A percentile compares a stretch with the other conserved stretches of the same genome.
Evolutionary conservation across 768 basidiomycete genomes (phyloP).

Genomic region (Russula olivacea): DNA sequence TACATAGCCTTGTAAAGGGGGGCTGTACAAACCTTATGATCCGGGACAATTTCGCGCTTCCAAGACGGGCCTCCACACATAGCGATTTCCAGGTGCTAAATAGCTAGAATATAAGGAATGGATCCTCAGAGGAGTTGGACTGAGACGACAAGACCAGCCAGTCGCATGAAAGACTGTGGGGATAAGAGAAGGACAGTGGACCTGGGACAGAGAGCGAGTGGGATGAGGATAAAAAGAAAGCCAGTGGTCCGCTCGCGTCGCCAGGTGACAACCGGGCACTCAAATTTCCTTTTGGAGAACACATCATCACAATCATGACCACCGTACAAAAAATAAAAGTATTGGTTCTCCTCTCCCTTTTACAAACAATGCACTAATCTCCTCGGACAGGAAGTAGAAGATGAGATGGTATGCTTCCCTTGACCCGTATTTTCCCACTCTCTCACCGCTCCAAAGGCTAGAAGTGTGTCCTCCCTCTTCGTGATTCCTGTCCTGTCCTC

Average conservation of each 20-base stretch:
- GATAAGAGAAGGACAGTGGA: conserved; percentile 9
- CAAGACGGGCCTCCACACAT: conserved; percentile 80
- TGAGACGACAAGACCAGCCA: conserved; percentile 29
- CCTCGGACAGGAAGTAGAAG: conserved; percentile 74
- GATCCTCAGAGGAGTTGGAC: conserved; percentile 26
- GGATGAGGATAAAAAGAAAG: neutral
- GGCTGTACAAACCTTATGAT: conserved; percentile 75
- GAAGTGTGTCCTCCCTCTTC: conserved; percentile 49
- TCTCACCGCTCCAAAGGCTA: conserved; percentile 49
- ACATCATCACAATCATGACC: conserved; percentile 51
- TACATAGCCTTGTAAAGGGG: neutral
- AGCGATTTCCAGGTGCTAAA: conserved; percentile 25
- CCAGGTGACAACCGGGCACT: neutral
- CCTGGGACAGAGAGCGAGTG: neutral
- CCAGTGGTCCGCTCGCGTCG: neutral
- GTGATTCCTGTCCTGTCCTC: conserved; percentile 15
- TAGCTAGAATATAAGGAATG: conserved; percentile 13
- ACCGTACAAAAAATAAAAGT: conserved; percentile 90
- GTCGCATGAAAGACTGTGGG: conserved; percentile 29
- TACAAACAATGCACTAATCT: conserved; percentile 1
- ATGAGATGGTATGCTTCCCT: conserved; percentile 77
- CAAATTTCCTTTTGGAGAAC: conserved; percentile 7
- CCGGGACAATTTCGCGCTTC: conserved; percentile 96
- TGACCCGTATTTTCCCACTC: conserved; percentile 16
- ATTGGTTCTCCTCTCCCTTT: conserved; percentile 24